A percentile compares a stretch with the other conserved stretches of the same genome.
Evolutionary conservation across 2,329 filamentous ascomycete species (phyloP).

Genomic region (Thermoascus crustaceus): DNA sequence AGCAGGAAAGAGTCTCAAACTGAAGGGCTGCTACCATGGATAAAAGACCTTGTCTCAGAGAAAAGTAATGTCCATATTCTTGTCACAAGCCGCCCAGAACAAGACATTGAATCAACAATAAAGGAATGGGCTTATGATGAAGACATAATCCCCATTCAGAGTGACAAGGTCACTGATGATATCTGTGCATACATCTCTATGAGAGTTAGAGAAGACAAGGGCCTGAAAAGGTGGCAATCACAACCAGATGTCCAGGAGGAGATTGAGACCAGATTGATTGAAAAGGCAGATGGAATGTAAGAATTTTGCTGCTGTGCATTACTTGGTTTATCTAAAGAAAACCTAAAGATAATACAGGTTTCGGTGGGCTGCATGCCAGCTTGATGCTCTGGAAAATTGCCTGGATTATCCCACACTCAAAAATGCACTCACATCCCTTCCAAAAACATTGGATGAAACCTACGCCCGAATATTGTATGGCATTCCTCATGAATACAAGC

Average conservation of each 20-base stretch:
- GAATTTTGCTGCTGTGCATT: neutral
- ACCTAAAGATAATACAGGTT: constrained; percentile 10
- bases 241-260: constrained; percentile 1
- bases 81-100: constrained; percentile 10
- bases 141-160: neutral
- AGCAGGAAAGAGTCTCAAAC: constrained; percentile 4
- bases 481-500: constrained; percentile 11
- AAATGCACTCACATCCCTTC: constrained; percentile 10
- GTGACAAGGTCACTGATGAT: neutral
- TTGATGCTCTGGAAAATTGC: constrained; percentile 13
- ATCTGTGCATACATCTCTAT: constrained; percentile 1
- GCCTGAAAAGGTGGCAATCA: neutral
- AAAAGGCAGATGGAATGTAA: constrained; percentile 8
- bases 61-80: constrained; percentile 7
- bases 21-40: constrained; percentile 8
- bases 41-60: constrained; percentile 4
- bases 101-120: constrained; percentile 8
- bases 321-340: neutral
- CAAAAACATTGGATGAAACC: constrained; percentile 14
- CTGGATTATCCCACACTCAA: constrained; percentile 6
- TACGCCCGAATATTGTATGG: constrained; percentile 19
- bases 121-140: neutral
- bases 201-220: neutral
- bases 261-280: constrained; percentile 18
- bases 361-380: constrained; percentile 15